These are phyloP conservation scores for Quercus phellos DNA, from an alignment of 331 rosid species.

Conservation along the genomic window DNA sequence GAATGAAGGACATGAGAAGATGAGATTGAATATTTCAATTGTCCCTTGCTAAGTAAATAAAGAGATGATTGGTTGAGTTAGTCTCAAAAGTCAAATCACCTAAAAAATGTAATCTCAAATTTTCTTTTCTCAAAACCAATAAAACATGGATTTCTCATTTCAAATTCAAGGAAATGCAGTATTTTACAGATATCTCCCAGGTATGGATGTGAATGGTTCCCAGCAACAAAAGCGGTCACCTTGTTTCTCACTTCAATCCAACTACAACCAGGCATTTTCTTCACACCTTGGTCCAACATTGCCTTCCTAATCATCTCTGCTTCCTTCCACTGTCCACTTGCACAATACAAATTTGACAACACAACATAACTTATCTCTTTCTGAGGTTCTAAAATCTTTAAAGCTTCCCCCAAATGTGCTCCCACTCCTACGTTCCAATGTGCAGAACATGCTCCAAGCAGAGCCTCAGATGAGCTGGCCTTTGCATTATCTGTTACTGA, in stretches of 20 bases:
- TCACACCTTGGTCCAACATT: conserved; percentile 65
- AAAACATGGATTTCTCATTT: conserved; percentile 50
- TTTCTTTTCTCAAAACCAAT: conserved; percentile 7
- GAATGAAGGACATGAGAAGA: no score
- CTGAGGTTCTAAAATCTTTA: conserved; percentile 44
- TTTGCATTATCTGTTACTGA: conserved; percentile 22
- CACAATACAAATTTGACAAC: conserved; percentile 65
- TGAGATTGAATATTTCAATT: no score
- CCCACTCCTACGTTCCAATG: conserved; percentile 49
- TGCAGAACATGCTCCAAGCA: conserved; percentile 61
- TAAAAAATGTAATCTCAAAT: no score
- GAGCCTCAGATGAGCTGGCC: conserved; percentile 38
- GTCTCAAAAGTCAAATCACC: no score
- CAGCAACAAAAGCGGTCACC: conserved; percentile 64
- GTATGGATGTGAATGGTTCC: conserved; percentile 42
- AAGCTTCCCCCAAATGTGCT: conserved; percentile 40
- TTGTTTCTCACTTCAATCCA: conserved; percentile 71
- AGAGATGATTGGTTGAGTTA: no score
- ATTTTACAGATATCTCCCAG: conserved; percentile 30
- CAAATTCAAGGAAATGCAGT: conserved; percentile 46
- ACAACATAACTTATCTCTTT: conserved; percentile 61
- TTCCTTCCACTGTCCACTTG: conserved; percentile 70
- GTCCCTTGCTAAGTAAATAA: no score
- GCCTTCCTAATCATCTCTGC: conserved; percentile 68
- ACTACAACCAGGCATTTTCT: conserved; percentile 83